Base-by-base conservation (phyloP, 306 rosid species). In the Pterocarpus macrocarpus region DNA sequence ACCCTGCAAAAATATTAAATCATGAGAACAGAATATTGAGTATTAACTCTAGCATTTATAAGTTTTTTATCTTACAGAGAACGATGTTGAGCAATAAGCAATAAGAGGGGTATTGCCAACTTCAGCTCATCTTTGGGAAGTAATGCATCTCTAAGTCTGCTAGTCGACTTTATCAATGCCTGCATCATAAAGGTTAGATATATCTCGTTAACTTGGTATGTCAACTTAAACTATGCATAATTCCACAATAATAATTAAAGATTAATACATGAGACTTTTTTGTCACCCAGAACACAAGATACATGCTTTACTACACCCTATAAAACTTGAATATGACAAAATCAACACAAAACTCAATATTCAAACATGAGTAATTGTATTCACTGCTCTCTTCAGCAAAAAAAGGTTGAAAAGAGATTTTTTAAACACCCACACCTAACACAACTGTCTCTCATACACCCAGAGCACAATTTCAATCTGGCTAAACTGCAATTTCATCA, bases 61-160 rank as follows among this genome's bases (percentile, higher is more conserved):
- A 76, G 77, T 58, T 71, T 49, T 55, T 49, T 32, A 61, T 82
- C 98, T 93, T 92, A 95, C 99, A 92, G 47, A 68, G 99, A 95
- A 71, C 99, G 97, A 79, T 95, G 99, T 75, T 95, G 99, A 83
- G 99, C 94, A 87, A 95, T 85, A 81, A 91, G 99, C 70, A 95
- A 85, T 84, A 95, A 75, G 72, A 95, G 97, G 49, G 99, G 99
- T 65, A 89, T 63, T 16, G 98, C 99, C 92, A 92, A 77, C 83
- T 92, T 93, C 3, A 91, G 89, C 81, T 95, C 99, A 68, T 95
- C 99, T 87, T 91, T 93, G 3, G 98, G 90, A 86, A 95, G 93
- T 77, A 95, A 90, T 0, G 97, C 87, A 83, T 95, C 98, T 76
- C 93, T 86, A 55, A 95, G 90, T 81, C 99, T 92, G 91, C 92